These are phyloP conservation scores for Clonostachys byssicola DNA, from an alignment of 2,329 filamentous ascomycete genomes.

Conservation along the genomic window DNA sequence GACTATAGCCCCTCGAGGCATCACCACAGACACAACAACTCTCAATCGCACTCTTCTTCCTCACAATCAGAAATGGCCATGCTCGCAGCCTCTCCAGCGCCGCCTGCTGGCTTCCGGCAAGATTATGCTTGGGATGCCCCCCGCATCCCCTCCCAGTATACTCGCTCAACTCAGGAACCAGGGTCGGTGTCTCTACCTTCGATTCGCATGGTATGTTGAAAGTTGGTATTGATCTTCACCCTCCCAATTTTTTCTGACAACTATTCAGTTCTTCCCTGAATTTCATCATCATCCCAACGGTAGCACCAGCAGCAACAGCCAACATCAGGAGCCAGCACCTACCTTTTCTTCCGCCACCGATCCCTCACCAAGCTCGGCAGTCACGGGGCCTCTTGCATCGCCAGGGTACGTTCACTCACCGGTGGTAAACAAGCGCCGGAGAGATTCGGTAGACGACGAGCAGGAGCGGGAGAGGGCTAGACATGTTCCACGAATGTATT, in stretches of 20 bases:
- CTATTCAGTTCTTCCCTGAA: constrained; percentile 35
- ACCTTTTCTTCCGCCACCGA: constrained; percentile 9
- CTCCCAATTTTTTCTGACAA: no score
- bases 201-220: constrained; percentile 43
- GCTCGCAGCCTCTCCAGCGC: constrained; percentile 36
- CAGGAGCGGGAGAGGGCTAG: constrained; percentile 30
- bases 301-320: constrained; percentile 15
- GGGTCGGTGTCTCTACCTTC: constrained; percentile 40
- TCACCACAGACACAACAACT: constrained; percentile 13
- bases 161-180: neutral
- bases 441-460: constrained; percentile 35
- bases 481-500: constrained; percentile 42
- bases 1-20: constrained; percentile 31
- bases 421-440: constrained; percentile 40
- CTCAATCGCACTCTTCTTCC: constrained; percentile 13
- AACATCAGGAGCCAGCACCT: no score
- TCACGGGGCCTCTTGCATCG: constrained; percentile 23
- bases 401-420: constrained; percentile 48
- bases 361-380: constrained; percentile 24
- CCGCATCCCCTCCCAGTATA: constrained; percentile 10
- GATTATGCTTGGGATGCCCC: constrained; percentile 32
- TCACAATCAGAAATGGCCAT: constrained; percentile 40
- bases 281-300: constrained; percentile 27
- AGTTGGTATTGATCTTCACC: neutral
- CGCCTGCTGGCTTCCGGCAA: constrained; percentile 32